Conservation (phyloP, 805 yeast genomes). For the Metschnikowia sp. region DNA sequence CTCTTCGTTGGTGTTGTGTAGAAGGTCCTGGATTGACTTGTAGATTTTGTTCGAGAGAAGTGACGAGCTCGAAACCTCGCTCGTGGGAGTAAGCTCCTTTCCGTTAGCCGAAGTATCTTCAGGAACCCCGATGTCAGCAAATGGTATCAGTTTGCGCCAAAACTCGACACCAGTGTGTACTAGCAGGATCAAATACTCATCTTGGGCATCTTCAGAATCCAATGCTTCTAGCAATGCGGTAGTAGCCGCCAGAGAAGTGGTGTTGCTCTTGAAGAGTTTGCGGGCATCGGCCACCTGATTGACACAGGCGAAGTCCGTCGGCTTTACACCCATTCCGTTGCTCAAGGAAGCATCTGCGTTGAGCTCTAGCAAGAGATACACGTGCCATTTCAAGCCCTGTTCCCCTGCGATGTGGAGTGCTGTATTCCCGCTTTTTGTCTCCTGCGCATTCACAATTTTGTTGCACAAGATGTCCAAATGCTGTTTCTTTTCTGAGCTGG, state of each 20-base stretch:
- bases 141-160: slow-evolving; percentile 23
- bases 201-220: slow-evolving; percentile 15
- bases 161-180: slow-evolving; percentile 34
- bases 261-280: slow-evolving; percentile 13
- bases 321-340: slow-evolving; percentile 83
- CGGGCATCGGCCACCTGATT: slow-evolving; percentile 29
- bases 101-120: slow-evolving; percentile 3
- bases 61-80: slow-evolving; percentile 13
- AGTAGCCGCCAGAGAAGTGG: slow-evolving; percentile 8
- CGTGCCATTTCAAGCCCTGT: slow-evolving; percentile 36
- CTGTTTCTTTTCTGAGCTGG: slow-evolving; percentile 19
- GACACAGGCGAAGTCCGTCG: slow-evolving; percentile 79
- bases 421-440: slow-evolving; percentile 36
- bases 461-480: slow-evolving; percentile 14
- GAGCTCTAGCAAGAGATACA: slow-evolving; percentile 31
- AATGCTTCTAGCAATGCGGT: slow-evolving; percentile 11
- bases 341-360: slow-evolving; percentile 58
- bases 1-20: slow-evolving; percentile 35
- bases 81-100: slow-evolving; percentile 8
- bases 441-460: slow-evolving; percentile 32
- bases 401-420: slow-evolving; percentile 42
- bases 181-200: slow-evolving; percentile 32
- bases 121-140: slow-evolving; percentile 7
- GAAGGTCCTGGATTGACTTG: slow-evolving; percentile 38
- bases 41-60: slow-evolving; percentile 31